phyloP scores from a whole-genome alignment of 768 basidiomycete genomes.

The Steccherinum ochraceum region DNA sequence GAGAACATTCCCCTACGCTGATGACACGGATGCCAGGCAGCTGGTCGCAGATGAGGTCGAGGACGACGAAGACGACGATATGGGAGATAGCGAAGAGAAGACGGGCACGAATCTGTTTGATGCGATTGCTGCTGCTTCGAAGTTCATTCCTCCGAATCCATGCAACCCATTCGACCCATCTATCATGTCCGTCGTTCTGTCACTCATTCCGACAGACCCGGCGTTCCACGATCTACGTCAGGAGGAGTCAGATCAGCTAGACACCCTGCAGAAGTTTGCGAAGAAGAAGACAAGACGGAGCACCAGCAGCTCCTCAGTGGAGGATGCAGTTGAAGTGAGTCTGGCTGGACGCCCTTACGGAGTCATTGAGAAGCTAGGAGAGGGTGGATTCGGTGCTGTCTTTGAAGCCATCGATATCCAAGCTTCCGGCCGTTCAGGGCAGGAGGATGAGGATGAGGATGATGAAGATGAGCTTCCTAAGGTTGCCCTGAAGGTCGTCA shows the following conservation, averaged over 20 bases:
- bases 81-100: constrained; percentile 43
- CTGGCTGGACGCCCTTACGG: constrained; percentile 56
- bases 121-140: constrained; percentile 51
- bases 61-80: constrained; percentile 4
- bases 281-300: constrained; percentile 31
- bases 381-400: constrained; percentile 96
- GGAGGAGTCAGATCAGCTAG: constrained; percentile 53
- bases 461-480: constrained; percentile 44
- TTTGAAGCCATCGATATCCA: constrained; percentile 65
- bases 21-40: constrained; percentile 38
- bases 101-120: constrained; percentile 62
- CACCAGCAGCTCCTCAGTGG: constrained; percentile 25
- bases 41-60: constrained; percentile 33
- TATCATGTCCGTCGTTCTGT: constrained; percentile 58
- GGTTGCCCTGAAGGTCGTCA: constrained; percentile 89
- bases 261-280: constrained; percentile 67
- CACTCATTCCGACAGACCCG: constrained; percentile 52
- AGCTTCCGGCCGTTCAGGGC: constrained; percentile 1
- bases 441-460: constrained; percentile 32
- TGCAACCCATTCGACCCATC: constrained; percentile 79
- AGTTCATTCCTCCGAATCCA: constrained; percentile 76
- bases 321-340: constrained; percentile 44
- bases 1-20: constrained; percentile 2
- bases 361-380: constrained; percentile 85
- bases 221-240: constrained; percentile 55